Evolutionary conservation across 371 early-diverging fungal genomes (phyloP).

Genomic region (Saksenaea oblongispora): DNA sequence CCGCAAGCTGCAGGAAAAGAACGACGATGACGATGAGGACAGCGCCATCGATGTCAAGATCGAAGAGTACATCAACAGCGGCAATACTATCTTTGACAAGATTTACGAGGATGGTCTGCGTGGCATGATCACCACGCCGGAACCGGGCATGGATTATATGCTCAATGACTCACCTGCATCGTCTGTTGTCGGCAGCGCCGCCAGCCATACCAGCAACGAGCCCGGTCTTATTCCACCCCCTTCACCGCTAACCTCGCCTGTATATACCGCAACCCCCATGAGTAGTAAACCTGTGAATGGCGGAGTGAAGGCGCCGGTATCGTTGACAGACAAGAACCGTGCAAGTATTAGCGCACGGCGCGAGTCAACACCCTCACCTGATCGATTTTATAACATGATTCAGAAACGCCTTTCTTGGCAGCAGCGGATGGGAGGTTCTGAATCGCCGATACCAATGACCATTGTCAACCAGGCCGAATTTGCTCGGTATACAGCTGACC

Average conservation of each 20-base stretch:
- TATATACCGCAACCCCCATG: constrained; percentile 1
- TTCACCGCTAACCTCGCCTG: constrained; percentile 21
- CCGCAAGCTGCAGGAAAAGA: constrained; percentile 49
- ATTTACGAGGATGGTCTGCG: constrained; percentile 61
- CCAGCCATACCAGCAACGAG: constrained; percentile 9
- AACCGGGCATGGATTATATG: constrained; percentile 16
- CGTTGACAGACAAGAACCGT: constrained; percentile 15
- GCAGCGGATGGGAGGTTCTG: constrained; percentile 17
- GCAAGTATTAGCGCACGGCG: constrained; percentile 11
- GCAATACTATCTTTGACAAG: constrained; percentile 58
- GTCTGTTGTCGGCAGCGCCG: constrained; percentile 8
- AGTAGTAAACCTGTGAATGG: background rate
- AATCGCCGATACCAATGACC: constrained; percentile 23
- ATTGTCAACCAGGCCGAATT: constrained; percentile 31
- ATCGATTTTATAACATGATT: constrained; percentile 46
- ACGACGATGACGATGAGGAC: constrained; percentile 20
- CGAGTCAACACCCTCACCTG: constrained; percentile 47
- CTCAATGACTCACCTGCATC: constrained; percentile 14
- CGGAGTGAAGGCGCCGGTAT: constrained; percentile 19
- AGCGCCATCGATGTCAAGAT: constrained; percentile 25
- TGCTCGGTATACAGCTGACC: constrained; percentile 36
- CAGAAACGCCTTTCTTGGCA: constrained; percentile 42
- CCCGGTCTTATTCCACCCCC: constrained; percentile 15
- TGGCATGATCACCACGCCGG: constrained; percentile 30
- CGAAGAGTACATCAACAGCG: constrained; percentile 47